Base-by-base conservation (phyloP, 2,329 filamentous ascomycete genomes). In the Helicocarpus griseus region DNA sequence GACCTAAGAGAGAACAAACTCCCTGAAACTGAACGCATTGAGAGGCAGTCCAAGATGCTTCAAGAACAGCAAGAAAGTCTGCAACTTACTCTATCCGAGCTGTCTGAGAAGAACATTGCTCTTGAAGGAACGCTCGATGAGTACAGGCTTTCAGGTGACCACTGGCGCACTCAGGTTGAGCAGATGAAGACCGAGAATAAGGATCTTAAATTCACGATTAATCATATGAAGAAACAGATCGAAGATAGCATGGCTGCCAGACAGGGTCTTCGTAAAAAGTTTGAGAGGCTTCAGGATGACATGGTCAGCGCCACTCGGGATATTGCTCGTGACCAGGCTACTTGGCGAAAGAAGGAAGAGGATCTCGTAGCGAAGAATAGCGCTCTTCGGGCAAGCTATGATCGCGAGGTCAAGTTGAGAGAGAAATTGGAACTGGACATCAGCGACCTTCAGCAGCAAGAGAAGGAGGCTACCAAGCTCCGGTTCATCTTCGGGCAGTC, bases 181-280 rank as follows among this genome's bases (percentile, higher is more conserved):
- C 70, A 77, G 29, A 74, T 74, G 44, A 77, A 75, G 57, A 68
- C 70, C 40, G 78, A 81, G 57, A 89, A 87, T 59, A 87, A 85
- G 66, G 83, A 85, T 57, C 74, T 96, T 52, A 82, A 83, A 59
- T 82, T 80, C 63, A 82, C 83, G 28, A 81, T 95, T 53, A 81
- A 84, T 55, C 84, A 82, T 21, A 76, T 95, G 51, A 82, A 83
- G 55, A 79, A 79, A 43, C 89, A 95, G 64, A 80, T 93, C 39
- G 84, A 93, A 62, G 90, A 95, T 70, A 91, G 89, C 62, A 83
- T 90, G 63, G 82, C 85, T 56, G 80, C 94, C 53, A 85, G 89
- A 53, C 88, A 95, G 65, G 82, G 78, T 54, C 90, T 94, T 80
- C 85, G 89, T 58, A 76, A 77, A 65, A 95, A 93, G 69, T 86